phyloP scores from a whole-genome alignment of 148 eudicot genomes.

The Euryodendron excelsum region DNA sequence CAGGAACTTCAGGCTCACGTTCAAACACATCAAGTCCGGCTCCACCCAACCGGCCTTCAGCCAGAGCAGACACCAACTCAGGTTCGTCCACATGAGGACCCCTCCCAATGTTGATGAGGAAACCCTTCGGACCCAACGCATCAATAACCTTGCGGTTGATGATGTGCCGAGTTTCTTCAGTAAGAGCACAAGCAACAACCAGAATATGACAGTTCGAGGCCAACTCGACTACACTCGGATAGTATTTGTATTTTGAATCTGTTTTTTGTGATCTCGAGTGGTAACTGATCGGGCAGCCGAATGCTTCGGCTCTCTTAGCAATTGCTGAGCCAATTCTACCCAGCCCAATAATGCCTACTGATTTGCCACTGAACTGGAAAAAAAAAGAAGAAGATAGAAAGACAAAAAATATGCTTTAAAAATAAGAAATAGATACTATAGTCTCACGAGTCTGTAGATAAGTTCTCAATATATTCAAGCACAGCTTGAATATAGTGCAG shows the following conservation, averaged over 20 bases:
- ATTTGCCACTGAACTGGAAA: slow-evolving; percentile 76
- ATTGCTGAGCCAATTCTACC: slow-evolving; percentile 79
- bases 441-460: too few species aligned
- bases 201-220: slow-evolving; percentile 75
- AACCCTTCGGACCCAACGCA: slow-evolving; percentile 75
- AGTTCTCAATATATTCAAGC: not conserved
- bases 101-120: slow-evolving; percentile 78
- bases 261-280: slow-evolving; percentile 66
- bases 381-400: not conserved
- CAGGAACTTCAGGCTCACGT: slow-evolving; percentile 79
- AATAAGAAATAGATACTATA: not conserved
- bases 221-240: slow-evolving; percentile 51
- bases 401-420: not conserved
- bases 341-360: slow-evolving; percentile 82
- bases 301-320: slow-evolving; percentile 85
- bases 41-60: slow-evolving; percentile 83
- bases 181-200: slow-evolving; percentile 69
- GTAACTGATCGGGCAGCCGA: slow-evolving; percentile 78
- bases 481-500: too few species aligned
- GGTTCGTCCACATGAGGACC: slow-evolving; percentile 87
- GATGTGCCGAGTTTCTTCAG: slow-evolving; percentile 69
- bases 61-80: slow-evolving; percentile 71
- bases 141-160: slow-evolving; percentile 71
- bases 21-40: slow-evolving; percentile 85
- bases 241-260: slow-evolving; percentile 58